Evolutionary conservation across 2,329 filamentous ascomycete genomes (phyloP).

Genomic region (Colletotrichum plurivorum): DNA sequence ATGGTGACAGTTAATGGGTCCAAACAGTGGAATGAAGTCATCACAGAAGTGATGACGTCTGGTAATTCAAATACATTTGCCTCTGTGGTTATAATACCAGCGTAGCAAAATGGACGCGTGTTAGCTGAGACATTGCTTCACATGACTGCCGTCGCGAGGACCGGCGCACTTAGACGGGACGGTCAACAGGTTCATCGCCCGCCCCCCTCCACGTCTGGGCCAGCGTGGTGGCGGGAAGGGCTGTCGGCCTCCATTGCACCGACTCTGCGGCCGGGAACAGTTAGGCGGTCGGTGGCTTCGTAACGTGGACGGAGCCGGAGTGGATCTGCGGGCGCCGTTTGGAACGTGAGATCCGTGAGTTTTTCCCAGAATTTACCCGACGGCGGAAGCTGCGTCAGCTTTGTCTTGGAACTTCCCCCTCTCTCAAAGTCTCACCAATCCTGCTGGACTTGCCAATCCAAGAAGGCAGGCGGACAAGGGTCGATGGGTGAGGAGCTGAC

Average conservation of each 20-base stretch:
- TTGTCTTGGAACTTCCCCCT: constrained; percentile 6
- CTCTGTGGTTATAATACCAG: neutral
- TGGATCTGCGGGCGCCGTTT: neutral
- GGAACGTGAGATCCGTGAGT: too few relatives aligned
- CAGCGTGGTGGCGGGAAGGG: neutral
- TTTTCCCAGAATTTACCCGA: neutral
- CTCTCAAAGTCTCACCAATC: neutral
- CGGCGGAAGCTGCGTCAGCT: constrained; percentile 13
- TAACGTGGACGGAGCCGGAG: constrained; percentile 15
- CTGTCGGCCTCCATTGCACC: neutral
- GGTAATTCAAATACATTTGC: neutral
- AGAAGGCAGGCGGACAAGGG: neutral
- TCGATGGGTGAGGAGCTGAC: neutral
- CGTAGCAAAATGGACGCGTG: neutral
- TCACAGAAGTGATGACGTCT: too few relatives aligned
- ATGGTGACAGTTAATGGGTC: too few relatives aligned
- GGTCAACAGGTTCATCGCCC: too few relatives aligned
- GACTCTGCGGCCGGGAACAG: neutral
- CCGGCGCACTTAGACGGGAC: neutral
- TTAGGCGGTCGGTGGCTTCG: too few relatives aligned
- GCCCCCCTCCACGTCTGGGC: neutral
- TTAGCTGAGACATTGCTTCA: neutral
- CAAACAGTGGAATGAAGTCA: too few relatives aligned
- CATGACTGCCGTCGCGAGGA: neutral
- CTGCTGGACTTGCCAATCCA: neutral